Base-by-base conservation (phyloP, 2,329 filamentous ascomycete genomes). In the Exophiala viscosa region DNA sequence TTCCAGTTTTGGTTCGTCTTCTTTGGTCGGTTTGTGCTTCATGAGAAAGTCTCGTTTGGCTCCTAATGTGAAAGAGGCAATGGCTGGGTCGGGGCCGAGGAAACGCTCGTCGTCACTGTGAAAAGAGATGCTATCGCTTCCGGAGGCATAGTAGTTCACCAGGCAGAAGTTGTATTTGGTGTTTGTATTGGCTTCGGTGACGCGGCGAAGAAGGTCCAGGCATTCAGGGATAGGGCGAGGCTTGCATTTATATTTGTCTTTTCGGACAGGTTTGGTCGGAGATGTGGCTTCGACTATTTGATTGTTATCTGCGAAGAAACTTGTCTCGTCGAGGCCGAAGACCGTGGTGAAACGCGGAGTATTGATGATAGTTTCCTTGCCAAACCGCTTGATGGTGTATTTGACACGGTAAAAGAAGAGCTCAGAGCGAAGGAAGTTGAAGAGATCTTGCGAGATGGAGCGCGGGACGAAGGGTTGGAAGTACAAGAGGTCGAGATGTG, bases 61-160 rank as follows among this genome's bases (percentile, higher is more conserved):
- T 1, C 88, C 88, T 0, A 92, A 74, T 1, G 84, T 85, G 62
- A 90, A 83, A 0, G 85, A 89, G 1, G 87, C 87, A 48, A 92
- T 91, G 7, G 82, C 80, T 0, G 88, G 87, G 14, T 85, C 71
- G 0, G 70, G 59, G 0, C 87, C 88, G 0, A 92, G 76, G 60
- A 92, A 93, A 5, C 81, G 76, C 72, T 92, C 88, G 63, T 92
- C 87, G 60, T 92, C 88, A 44, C 84, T 87, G 68, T 92, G 87
- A 64, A 86, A 92, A 9, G 84, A 80, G 44, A 92, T 92, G 60
- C 85, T 88, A 66, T 92, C 87, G 5, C 81, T 73, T 0, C 88
- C 87, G 3, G 80, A 81, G n/a, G 85, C 84, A 65, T 92, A 92
- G 71, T 92, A 92, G 64, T 92, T 92, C 3, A 92, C 86, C 1